Percentiles rank a stretch among this genome's conserved stretches.
Conservation (phyloP, 345 rosid genomes). For the Eucalyptus fibrosa region DNA sequence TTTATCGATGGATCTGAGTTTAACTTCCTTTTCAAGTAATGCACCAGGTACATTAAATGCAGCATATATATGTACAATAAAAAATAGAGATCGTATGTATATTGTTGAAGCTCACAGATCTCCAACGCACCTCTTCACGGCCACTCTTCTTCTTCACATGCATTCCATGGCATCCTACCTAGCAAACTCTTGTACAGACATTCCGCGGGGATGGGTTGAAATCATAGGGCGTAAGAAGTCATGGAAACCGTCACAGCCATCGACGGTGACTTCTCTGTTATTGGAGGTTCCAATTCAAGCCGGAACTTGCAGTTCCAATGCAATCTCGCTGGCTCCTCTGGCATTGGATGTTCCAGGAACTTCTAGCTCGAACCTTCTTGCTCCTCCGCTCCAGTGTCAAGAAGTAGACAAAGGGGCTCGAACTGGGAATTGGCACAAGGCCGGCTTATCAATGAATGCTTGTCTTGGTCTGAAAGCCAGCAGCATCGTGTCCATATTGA, state of each 20-base stretch:
- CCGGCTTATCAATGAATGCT: too few relatives aligned
- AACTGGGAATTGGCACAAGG: not conserved
- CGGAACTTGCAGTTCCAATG: too few relatives aligned
- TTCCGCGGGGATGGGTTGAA: not conserved
- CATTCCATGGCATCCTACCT: not conserved
- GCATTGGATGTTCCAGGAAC: too few relatives aligned
- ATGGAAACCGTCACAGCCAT: not conserved
- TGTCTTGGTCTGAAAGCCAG: not conserved
- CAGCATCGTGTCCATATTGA: not conserved
- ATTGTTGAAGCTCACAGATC: too few relatives aligned
- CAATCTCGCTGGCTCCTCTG: too few relatives aligned
- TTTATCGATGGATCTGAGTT: too few relatives aligned
- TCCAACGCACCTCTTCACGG: not conserved
- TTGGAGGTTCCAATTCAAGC: not conserved
- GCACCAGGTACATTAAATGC: too few relatives aligned
- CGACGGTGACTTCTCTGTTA: not conserved
- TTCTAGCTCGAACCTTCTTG: not conserved
- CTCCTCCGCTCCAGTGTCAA: not conserved
- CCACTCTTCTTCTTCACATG: not conserved
- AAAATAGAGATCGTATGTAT: too few relatives aligned
- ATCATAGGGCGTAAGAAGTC: not conserved
- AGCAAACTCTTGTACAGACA: not conserved
- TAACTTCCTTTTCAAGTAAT: too few relatives aligned
- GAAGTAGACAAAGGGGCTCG: not conserved
- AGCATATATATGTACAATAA: too few relatives aligned